Conservation (phyloP, 495 filamentous ascomycete species). For the Bathelium albidoporum region DNA sequence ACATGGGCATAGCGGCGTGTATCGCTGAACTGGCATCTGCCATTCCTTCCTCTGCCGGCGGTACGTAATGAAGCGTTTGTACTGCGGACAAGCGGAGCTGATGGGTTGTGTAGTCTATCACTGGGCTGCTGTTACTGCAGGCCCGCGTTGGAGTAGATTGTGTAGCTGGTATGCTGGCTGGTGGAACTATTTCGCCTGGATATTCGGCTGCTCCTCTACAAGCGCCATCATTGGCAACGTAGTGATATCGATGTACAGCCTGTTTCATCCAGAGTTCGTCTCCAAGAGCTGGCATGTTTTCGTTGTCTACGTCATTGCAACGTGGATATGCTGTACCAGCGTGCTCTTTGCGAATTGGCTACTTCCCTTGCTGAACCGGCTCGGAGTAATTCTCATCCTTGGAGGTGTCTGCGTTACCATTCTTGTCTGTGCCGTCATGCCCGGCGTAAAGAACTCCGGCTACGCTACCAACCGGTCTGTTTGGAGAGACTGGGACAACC, state of each 20-base stretch:
- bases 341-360: slow-evolving; percentile 60
- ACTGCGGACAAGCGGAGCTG: background rate
- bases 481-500: slow-evolving; percentile 36
- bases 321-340: slow-evolving; percentile 52
- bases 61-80: background rate
- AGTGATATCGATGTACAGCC: slow-evolving; percentile 58
- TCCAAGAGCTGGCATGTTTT: slow-evolving; percentile 67
- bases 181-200: slow-evolving; percentile 14
- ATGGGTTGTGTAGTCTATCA: slow-evolving; percentile 47
- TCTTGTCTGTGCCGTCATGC: slow-evolving; percentile 66
- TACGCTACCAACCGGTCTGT: slow-evolving; percentile 26
- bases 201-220: slow-evolving; percentile 11
- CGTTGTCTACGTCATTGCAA: slow-evolving; percentile 53
- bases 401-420: slow-evolving; percentile 61
- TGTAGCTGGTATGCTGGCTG: slow-evolving; percentile 15
- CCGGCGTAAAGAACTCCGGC: slow-evolving; percentile 31
- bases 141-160: slow-evolving; percentile 10
- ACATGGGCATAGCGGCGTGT: slow-evolving; percentile 36
- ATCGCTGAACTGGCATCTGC: slow-evolving; percentile 65
- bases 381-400: slow-evolving; percentile 59
- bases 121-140: slow-evolving; percentile 60
- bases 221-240: slow-evolving; percentile 5
- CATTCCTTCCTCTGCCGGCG: slow-evolving; percentile 56
- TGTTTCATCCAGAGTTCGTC: slow-evolving; percentile 53
- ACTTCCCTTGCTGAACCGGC: slow-evolving; percentile 52